phyloP scores from a whole-genome alignment of 108 stramenopile species.

The Cyclotella cryptica region DNA sequence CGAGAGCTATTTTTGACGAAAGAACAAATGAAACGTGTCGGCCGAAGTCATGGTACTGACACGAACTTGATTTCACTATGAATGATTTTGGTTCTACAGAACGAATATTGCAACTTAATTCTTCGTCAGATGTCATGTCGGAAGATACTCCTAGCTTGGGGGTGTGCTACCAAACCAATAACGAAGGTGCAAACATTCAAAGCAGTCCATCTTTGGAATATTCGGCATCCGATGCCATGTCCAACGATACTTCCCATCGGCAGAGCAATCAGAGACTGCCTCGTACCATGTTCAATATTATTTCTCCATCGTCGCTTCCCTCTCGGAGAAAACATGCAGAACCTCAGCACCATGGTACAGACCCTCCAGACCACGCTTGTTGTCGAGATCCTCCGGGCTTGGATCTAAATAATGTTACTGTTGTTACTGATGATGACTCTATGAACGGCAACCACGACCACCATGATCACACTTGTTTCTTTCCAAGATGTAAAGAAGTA shows the following conservation, averaged over 20 bases:
- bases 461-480: neutral
- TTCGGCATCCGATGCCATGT: neutral
- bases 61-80: neutral
- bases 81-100: neutral
- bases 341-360: neutral
- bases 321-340: neutral
- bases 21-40: neutral
- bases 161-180: too few species aligned
- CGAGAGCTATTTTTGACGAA: conserved; percentile 10
- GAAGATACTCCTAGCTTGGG: neutral
- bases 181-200: neutral
- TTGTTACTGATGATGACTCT: neutral
- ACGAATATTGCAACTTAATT: neutral
- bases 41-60: neutral
- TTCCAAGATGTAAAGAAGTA: neutral
- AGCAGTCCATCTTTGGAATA: conserved; percentile 4
- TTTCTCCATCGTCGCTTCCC: conserved; percentile 11
- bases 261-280: neutral
- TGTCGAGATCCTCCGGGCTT: too few species aligned
- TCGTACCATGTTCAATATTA: neutral
- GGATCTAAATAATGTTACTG: neutral
- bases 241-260: neutral
- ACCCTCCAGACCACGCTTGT: neutral
- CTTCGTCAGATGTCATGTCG: neutral
- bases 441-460: neutral